These are phyloP conservation scores for Exserohilum rostratum DNA, from an alignment of 2,329 filamentous ascomycete genomes.

Conservation along the genomic window DNA sequence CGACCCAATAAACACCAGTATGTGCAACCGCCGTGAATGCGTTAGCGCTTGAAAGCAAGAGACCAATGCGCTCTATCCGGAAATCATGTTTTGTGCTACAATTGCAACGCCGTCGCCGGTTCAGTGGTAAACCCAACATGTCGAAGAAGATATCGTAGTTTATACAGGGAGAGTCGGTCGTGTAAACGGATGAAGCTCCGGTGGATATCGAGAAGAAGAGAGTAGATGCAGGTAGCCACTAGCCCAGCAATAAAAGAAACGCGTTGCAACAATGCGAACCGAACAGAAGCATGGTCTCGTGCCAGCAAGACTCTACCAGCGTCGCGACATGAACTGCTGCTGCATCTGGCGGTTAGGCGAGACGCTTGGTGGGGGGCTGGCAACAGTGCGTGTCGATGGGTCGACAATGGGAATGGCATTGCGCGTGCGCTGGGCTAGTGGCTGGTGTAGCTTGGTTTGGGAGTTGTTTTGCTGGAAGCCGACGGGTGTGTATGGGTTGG, in stretches of 20 bases:
- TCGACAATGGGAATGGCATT: slow-evolving; percentile 99
- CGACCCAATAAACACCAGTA: slow-evolving; percentile 46
- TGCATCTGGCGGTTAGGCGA: slow-evolving; percentile 68
- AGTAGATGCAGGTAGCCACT: slow-evolving; percentile 49
- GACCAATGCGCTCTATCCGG: slow-evolving; percentile 49
- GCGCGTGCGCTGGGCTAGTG: slow-evolving; percentile 83
- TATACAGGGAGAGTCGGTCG: slow-evolving; percentile 51
- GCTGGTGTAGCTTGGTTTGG: slow-evolving; percentile 85
- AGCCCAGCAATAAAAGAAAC: slow-evolving; percentile 47
- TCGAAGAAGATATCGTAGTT: slow-evolving; percentile 51
- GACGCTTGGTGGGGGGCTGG: slow-evolving; percentile 80
- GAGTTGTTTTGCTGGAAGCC: slow-evolving; percentile 62
- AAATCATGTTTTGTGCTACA: slow-evolving; percentile 44
- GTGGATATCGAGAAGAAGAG: slow-evolving; percentile 47
- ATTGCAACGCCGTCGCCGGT: slow-evolving; percentile 51
- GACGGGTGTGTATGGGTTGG: slow-evolving; percentile 63
- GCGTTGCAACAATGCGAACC: slow-evolving; percentile 38
- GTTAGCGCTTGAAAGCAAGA: slow-evolving; percentile 47
- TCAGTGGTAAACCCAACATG: slow-evolving; percentile 50
- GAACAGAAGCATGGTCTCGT: slow-evolving; percentile 42
- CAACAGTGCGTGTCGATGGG: slow-evolving; percentile 87
- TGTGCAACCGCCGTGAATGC: slow-evolving; percentile 50
- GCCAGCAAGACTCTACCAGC: slow-evolving; percentile 54
- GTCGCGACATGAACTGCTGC: slow-evolving; percentile 57
- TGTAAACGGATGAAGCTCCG: slow-evolving; percentile 50